A percentile compares a stretch with the other conserved stretches of the same genome.
These are phyloP conservation scores for Botryosphaeria dothidea DNA, from an alignment of 2,329 filamentous ascomycete genomes.

Conservation along the genomic window DNA sequence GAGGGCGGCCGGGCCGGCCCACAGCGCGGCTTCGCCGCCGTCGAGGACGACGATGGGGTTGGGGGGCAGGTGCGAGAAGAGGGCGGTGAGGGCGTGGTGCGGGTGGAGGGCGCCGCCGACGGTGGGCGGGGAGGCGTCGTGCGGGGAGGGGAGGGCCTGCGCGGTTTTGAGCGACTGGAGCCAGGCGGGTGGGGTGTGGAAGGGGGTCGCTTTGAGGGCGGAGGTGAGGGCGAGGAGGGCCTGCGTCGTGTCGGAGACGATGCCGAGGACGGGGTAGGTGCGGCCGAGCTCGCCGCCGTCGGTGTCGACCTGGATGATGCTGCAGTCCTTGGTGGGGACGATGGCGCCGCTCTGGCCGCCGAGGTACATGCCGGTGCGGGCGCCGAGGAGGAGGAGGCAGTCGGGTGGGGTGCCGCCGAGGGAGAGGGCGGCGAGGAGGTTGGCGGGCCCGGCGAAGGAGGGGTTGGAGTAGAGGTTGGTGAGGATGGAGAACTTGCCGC, in stretches of 20 bases:
- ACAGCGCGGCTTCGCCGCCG: conserved; percentile 42
- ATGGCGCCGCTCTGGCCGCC: conserved; percentile 40
- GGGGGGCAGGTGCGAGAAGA: conserved; percentile 39
- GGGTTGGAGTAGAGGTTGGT: conserved; percentile 31
- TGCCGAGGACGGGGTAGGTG: conserved; percentile 42
- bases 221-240: conserved; percentile 34
- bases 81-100: conserved; percentile 42
- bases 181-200: conserved; percentile 28
- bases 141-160: not conserved
- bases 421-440: conserved; percentile 35
- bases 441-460: conserved; percentile 39
- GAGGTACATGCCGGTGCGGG: conserved; percentile 45
- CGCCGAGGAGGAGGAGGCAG: conserved; percentile 44
- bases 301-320: conserved; percentile 45
- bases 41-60: conserved; percentile 43
- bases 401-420: conserved; percentile 36
- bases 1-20: conserved; percentile 27
- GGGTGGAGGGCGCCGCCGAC: conserved; percentile 36
- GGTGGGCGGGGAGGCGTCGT: not conserved
- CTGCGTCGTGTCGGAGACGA: conserved; percentile 42
- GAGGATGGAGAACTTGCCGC: conserved; percentile 36
- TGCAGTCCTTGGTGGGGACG: conserved; percentile 40
- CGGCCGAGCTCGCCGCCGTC: conserved; percentile 47
- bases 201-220: conserved; percentile 20
- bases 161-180: conserved; percentile 17